Base-by-base conservation (phyloP, 805 yeast genomes). In the Myxozyma mucilagina region DNA sequence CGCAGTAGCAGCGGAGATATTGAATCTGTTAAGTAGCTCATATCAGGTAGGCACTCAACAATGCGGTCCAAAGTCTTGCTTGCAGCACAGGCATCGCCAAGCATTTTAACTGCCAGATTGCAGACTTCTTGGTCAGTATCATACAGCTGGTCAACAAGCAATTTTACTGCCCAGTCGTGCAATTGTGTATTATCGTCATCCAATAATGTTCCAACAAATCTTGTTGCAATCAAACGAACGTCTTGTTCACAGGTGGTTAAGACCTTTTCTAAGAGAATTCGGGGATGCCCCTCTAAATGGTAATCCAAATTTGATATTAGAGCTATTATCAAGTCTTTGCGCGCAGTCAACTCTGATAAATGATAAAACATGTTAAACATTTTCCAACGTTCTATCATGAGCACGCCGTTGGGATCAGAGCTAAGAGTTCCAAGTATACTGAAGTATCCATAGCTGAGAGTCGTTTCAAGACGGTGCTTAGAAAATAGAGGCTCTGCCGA, bases 351-450 rank as follows among this genome's bases (percentile, higher is more conserved):
- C 41, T 80, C 80, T 16, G 88, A 79, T 56, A 91, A 82, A 67
- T 89, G 89, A 68, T 87, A 86, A 55, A 91, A 78, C 74, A 89
- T 85, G 59, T 87, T 91, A 74, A 90, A 89, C 61, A 93, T 80
- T 67, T 91, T 87, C 94, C 96, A 89, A 63, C 88, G 85, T 53
- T 85, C 87, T 60, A 94, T 71, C 67, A 93, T 78, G 47, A 78
- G 78, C 29, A 89, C 73, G 0, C 99, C 99, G 51, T 81, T 78
- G 0, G 75, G 70, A 42, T 82, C 79, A 1, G 80, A 74, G 2
- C 91, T 83, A 16, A 94, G 74, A 0, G 86, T 84, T 0, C 97
- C 97, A 10, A 94, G 73, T 70, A 93, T 82, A 60, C 83, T 81
- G 64, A 94, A 82, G 71, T 92, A 93, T 0, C 97, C 97, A 60